Base-by-base conservation (phyloP, 139 green algal genomes). In the Chlorella sp. region DNA sequence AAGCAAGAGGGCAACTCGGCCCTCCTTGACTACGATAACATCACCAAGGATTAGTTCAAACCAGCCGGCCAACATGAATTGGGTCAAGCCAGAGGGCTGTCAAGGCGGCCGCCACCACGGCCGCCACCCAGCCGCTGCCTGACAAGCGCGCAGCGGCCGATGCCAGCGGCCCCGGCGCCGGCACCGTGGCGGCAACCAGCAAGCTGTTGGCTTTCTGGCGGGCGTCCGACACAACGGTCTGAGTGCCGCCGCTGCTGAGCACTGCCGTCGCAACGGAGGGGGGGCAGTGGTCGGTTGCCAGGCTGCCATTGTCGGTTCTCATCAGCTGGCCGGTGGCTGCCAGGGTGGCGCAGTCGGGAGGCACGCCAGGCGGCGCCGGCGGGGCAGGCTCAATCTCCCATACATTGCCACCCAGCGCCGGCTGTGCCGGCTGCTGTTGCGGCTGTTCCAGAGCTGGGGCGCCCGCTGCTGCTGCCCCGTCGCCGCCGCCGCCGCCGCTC, bases 271-370 rank as follows among this genome's bases (percentile, higher is more conserved):
- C 25, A 1, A 36, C 28, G 7, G 21, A 60, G 12, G 60, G 15
- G 11, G 6, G 25, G 16, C 63, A 26, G 60, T 60, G 71, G 25
- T 63, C 76, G 20, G 21, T 28, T 0, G 25, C 76, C 36, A 82
- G 76, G 32, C 18, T 82, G 76, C 76, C 76, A 36, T 67, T 82
- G 11, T 39, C 34, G 34, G 26, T 62, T 21, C 51, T 9, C 18
- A 82, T 71, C 12, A 82, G 60, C 76, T 57, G 76, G 11, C 76
- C 76, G 36, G 34, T 71, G 60, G 76, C 76, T n/a, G 76, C 76
- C 60, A 82, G 76, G 25, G 18, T 39, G 20, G 60, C 26, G 12
- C 76, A 82, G 60, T 82, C 36, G 16, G 76, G 76, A 56, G 41
- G 76, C 20, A 39, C 2, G 57, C 76, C 76, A 3, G 60, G 76